A percentile compares a stretch with the other conserved stretches of the same genome.
Conservation (phyloP, 2,329 filamentous ascomycete genomes). For the Scopulariopsis brevicaulis region DNA sequence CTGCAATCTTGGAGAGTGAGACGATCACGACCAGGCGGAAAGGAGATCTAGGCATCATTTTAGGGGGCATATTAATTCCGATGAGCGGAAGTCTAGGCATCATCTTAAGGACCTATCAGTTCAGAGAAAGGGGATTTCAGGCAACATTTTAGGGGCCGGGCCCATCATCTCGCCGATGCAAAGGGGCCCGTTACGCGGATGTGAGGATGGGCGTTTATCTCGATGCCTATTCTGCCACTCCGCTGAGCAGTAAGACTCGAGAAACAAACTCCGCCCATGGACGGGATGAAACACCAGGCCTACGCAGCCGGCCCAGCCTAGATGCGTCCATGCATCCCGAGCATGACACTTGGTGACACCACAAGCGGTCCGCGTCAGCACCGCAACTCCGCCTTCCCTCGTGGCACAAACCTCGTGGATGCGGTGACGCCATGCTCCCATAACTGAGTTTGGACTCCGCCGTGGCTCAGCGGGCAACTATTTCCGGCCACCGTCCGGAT, state of each 20-base stretch:
- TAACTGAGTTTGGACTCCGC: not conserved
- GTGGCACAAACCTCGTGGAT: not conserved
- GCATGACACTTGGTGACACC: not conserved
- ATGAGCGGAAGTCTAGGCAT: not conserved
- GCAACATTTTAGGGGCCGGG: not conserved
- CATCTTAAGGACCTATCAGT: conserved; percentile 1
- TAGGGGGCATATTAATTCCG: not conserved
- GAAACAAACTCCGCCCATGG: not conserved
- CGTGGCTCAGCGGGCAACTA: not conserved
- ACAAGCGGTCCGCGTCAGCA: not conserved
- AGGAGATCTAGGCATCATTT: not conserved
- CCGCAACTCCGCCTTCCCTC: not conserved
- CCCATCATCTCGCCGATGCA: not conserved
- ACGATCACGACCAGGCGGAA: not conserved
- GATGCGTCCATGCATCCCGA: not conserved
- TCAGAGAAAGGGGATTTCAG: not conserved
- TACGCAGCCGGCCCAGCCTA: not conserved
- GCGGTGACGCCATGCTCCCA: not conserved
- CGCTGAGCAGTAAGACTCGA: not conserved
- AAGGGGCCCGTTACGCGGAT: not conserved
- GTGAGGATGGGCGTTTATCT: not conserved
- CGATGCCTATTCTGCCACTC: not conserved
- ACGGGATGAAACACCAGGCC: not conserved
- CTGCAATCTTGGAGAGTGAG: too few relatives aligned
- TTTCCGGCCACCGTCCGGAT: not conserved